Conservation (phyloP, 108 stramenopile genomes). For the Cyclotella kingstonii region DNA sequence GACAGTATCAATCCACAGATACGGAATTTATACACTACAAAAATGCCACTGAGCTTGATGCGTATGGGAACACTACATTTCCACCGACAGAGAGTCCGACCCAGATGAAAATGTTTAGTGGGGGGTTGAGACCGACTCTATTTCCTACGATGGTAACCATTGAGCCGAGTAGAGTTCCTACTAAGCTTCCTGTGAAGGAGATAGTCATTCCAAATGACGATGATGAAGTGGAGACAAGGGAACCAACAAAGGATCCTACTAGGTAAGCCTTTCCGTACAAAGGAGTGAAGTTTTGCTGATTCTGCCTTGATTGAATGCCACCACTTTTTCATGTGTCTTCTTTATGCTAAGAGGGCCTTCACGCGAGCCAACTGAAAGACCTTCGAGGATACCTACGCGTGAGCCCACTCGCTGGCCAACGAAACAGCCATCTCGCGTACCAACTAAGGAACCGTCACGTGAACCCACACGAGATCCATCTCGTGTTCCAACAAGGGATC, state of each 20-base stretch:
- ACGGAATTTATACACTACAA: constrained; percentile 42
- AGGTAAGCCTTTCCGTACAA: background rate
- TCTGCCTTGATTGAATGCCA: background rate
- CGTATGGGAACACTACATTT: constrained; percentile 21
- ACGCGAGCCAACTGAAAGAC: background rate
- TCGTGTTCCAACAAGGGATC: background rate
- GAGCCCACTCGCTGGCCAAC: constrained; percentile 9
- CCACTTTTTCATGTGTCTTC: too few species aligned
- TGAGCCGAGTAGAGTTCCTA: constrained; percentile 6
- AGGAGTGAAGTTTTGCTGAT: background rate
- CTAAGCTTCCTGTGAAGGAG: constrained; percentile 1
- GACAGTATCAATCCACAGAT: constrained; percentile 13
- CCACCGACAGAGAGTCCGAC: constrained; percentile 27
- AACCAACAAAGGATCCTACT: background rate
- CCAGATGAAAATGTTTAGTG: constrained; percentile 5
- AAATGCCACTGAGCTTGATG: constrained; percentile 29
- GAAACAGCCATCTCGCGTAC: constrained; percentile 1
- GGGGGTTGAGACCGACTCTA: constrained; percentile 7
- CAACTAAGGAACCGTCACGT: background rate
- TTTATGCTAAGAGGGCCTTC: background rate
- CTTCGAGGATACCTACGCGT: constrained; percentile 3
- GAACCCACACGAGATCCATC: constrained; percentile 4
- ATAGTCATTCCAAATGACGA: background rate
- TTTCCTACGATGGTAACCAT: background rate
- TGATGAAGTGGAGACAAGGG: background rate